A percentile compares a stretch with the other conserved stretches of the same genome.
These are phyloP conservation scores for Aspergillus neotritici DNA, from an alignment of 2,329 filamentous ascomycete species.

Conservation along the genomic window DNA sequence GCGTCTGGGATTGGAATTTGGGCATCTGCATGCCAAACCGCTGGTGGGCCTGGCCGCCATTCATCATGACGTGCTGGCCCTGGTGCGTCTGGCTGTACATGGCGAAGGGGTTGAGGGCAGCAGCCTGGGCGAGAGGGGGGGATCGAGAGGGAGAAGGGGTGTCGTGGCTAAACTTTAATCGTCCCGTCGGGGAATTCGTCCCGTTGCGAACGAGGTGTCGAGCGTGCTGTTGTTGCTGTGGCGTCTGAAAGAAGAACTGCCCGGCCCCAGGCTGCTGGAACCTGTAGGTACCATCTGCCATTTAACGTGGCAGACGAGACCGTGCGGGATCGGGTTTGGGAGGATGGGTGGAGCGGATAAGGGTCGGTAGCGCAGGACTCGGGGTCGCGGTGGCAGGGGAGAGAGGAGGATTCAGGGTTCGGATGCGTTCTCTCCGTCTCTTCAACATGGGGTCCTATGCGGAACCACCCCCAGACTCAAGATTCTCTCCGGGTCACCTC, in stretches of 20 bases:
- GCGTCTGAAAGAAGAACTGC: slow-evolving; percentile 45
- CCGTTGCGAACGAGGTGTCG: slow-evolving; percentile 42
- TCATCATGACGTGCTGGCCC: slow-evolving; percentile 47
- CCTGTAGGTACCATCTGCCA: slow-evolving; percentile 52
- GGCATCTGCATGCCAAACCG: slow-evolving; percentile 46
- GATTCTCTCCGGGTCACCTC: slow-evolving; percentile 14
- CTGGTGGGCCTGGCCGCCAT: slow-evolving; percentile 44
- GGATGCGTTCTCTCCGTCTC: slow-evolving; percentile 44
- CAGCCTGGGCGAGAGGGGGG: slow-evolving; percentile 39
- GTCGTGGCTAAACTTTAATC: slow-evolving; percentile 43
- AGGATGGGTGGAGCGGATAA: slow-evolving; percentile 21
- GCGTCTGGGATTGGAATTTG: slow-evolving; percentile 44
- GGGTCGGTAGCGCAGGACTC: slow-evolving; percentile 18
- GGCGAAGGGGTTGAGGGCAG: slow-evolving; percentile 39
- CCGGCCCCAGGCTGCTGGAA: slow-evolving; percentile 51
- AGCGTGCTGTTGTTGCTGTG: slow-evolving; percentile 40
- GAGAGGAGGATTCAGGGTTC: slow-evolving; percentile 33
- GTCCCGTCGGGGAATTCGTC: slow-evolving; percentile 42
- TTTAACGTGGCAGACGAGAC: slow-evolving; percentile 47
- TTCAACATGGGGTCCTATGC: slow-evolving; percentile 44
- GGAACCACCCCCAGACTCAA: slow-evolving; percentile 26
- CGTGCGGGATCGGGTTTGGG: slow-evolving; percentile 31
- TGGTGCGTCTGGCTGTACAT: slow-evolving; percentile 47
- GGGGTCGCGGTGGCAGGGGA: slow-evolving; percentile 20
- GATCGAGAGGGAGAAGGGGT: slow-evolving; percentile 46